phyloP scores from a whole-genome alignment of 75 land plant species.

The Ceratopteris richardii region DNA sequence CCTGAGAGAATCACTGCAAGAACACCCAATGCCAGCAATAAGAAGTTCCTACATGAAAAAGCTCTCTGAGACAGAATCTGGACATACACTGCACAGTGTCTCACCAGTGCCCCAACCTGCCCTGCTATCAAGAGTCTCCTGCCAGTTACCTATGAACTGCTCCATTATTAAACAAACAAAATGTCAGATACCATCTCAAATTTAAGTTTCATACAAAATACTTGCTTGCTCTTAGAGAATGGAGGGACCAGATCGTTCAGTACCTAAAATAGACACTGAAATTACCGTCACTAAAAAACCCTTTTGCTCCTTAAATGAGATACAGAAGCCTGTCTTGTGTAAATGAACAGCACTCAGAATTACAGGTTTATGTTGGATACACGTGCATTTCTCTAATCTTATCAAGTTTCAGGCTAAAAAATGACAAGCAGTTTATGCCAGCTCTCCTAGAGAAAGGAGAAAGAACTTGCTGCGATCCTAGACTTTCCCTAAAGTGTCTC shows the following conservation, averaged over 20 bases:
- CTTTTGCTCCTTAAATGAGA: too few relatives aligned
- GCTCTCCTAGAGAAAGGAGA: too few relatives aligned
- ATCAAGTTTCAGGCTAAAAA: too few relatives aligned
- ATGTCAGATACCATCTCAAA: too few relatives aligned
- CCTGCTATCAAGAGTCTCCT: constrained; percentile 54
- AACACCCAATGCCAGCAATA: constrained; percentile 5
- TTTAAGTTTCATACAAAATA: neutral
- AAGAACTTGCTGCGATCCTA: too few relatives aligned
- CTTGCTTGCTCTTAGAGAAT: neutral
- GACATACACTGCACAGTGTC: constrained; percentile 6
- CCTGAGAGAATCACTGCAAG: constrained; percentile 63
- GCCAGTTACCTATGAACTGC: constrained; percentile 90
- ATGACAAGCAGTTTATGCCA: too few relatives aligned
- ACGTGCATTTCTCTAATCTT: too few relatives aligned
- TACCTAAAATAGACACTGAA: constrained; percentile 1
- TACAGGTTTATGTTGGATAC: too few relatives aligned
- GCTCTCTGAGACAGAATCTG: neutral
- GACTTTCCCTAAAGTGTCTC: too few relatives aligned
- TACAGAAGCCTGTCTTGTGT: too few relatives aligned
- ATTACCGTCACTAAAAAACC: too few relatives aligned
- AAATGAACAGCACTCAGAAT: too few relatives aligned
- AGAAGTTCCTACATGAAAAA: neutral
- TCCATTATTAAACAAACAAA: constrained; percentile 6
- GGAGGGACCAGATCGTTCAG: neutral
- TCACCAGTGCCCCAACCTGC: constrained; percentile 97